Evolutionary conservation across 1,139 yeast species (phyloP).

Genomic region (Geotrichum reessii): DNA sequence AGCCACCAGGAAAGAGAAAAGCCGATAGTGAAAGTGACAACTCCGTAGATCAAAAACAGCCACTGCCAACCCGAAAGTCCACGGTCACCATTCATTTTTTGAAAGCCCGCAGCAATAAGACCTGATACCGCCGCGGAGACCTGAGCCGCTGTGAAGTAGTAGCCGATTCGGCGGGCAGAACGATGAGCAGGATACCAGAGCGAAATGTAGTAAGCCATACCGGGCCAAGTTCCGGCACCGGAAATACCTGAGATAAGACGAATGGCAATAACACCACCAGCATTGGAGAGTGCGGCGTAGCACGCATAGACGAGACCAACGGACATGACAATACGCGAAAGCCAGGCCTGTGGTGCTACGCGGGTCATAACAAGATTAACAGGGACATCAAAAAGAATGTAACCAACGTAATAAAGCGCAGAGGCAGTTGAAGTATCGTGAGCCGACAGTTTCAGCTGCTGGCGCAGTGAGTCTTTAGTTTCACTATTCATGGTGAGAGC

Average conservation of each 20-base stretch:
- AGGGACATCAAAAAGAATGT: slow-evolving; percentile 77
- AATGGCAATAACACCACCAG: slow-evolving; percentile 61
- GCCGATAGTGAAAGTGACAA: slow-evolving; percentile 63
- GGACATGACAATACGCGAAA: slow-evolving; percentile 67
- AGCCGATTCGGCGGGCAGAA: slow-evolving; percentile 74
- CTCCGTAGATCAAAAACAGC: slow-evolving; percentile 76
- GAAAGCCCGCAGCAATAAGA: slow-evolving; percentile 80
- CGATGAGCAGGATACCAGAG: slow-evolving; percentile 83
- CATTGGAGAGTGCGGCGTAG: slow-evolving; percentile 51
- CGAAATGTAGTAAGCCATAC: slow-evolving; percentile 76
- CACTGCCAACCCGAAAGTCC: slow-evolving; percentile 85
- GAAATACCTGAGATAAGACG: slow-evolving; percentile 73
- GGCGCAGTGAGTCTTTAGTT: slow-evolving; percentile 56
- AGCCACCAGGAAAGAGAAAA: slow-evolving; percentile 72
- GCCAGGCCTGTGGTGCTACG: slow-evolving; percentile 80
- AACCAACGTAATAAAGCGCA: slow-evolving; percentile 78
- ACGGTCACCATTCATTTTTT: slow-evolving; percentile 63
- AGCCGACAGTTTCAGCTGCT: slow-evolving; percentile 47
- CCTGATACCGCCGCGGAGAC: slow-evolving; percentile 83
- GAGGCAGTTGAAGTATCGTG: slow-evolving; percentile 69
- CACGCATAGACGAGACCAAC: slow-evolving; percentile 76
- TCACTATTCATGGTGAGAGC: slow-evolving; percentile 73
- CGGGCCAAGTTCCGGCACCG: slow-evolving; percentile 95
- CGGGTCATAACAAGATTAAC: slow-evolving; percentile 83
- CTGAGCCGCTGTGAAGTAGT: slow-evolving; percentile 88